Percentiles rank a stretch among this genome's conserved stretches.
These are phyloP conservation scores for Colletotrichum siamense DNA, from an alignment of 2,329 filamentous ascomycete species.

Conservation along the genomic window DNA sequence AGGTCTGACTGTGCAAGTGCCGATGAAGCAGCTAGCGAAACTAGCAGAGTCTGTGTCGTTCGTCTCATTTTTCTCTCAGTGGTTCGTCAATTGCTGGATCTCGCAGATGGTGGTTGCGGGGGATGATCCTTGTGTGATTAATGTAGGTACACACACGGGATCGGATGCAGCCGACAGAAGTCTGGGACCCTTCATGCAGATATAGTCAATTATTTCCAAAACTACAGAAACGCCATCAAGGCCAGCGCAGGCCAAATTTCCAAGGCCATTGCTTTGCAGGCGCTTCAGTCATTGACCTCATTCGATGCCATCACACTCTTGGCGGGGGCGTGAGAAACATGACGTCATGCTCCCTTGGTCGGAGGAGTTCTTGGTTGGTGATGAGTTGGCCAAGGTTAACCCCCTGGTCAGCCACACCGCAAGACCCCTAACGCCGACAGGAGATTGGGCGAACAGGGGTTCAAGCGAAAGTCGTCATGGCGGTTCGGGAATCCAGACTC, in stretches of 20 bases:
- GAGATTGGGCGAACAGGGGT: background rate
- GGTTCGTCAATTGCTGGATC: background rate
- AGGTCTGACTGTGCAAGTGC: slow-evolving; percentile 2
- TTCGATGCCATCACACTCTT: slow-evolving; percentile 2
- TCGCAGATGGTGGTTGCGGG: background rate
- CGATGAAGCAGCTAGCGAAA: background rate
- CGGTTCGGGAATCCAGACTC: background rate
- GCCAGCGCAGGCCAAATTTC: background rate
- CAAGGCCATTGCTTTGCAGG: background rate
- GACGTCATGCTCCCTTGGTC: slow-evolving; percentile 7
- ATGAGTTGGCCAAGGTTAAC: slow-evolving; percentile 6
- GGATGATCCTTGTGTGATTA: slow-evolving; percentile 13
- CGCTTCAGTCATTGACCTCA: slow-evolving; percentile 12
- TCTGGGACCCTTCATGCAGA: background rate
- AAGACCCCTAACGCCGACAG: background rate
- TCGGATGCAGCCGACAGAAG: slow-evolving; percentile 5
- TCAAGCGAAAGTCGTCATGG: background rate
- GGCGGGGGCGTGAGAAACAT: background rate
- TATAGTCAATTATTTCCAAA: background rate
- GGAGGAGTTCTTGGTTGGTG: background rate
- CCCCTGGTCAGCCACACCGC: slow-evolving; percentile 15
- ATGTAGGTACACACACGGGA: background rate
- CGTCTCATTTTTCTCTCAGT: background rate
- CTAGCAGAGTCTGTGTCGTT: background rate
- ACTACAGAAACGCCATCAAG: background rate